Evolutionary conservation across 2,329 filamentous ascomycete genomes (phyloP), one percentile per base, ranked within the genome.

Genomic region (Cladosporium oxysporum): DNA sequence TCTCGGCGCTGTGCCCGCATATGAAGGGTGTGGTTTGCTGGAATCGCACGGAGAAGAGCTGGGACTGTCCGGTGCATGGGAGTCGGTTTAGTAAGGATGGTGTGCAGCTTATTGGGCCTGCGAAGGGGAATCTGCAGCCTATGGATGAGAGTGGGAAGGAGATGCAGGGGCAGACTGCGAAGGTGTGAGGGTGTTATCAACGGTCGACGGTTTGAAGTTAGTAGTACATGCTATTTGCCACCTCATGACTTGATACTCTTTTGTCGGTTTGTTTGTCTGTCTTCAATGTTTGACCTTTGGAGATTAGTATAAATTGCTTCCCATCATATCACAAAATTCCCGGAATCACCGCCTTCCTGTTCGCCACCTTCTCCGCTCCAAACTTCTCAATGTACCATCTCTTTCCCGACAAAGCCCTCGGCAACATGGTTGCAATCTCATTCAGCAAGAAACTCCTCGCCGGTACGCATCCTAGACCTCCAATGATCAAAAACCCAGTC

Each of bases 311-410:
- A 21, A 21, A 7, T 44, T 44, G 1, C 37, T 10, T 44, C 18
- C 6, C 18, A 44, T 44, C 2, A 47, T 2, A 44, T 74, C 69
- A 85, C 29, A 90, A 69, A 26, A 86, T 71, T 28, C 84, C 84
- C 28, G 89, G 89, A 72, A 91, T 83, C 31, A 94, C 86, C 5
- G 91, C 91, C 80, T 91, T 93, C 76, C 89, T 87, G 33, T 84
- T 85, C 58, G 86, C 87, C 68, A 97, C 86, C 79, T 89, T 90
- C 58, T 96, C 90, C 80, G 89, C 88, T 12, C 94, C 94, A 84
- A 99, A 99, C 78, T 85, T 91, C 74, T 92, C 84, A 66, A 89
- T 81, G 78, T 99, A 99, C 95, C 95, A 99, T 73, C 84, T 83
- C 78, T 88, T 88, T 28, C 94, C 94, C 69, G 88, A 87, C 62